Conservation (phyloP, 2,329 filamentous ascomycete genomes). For the Grosmannia serpens region DNA sequence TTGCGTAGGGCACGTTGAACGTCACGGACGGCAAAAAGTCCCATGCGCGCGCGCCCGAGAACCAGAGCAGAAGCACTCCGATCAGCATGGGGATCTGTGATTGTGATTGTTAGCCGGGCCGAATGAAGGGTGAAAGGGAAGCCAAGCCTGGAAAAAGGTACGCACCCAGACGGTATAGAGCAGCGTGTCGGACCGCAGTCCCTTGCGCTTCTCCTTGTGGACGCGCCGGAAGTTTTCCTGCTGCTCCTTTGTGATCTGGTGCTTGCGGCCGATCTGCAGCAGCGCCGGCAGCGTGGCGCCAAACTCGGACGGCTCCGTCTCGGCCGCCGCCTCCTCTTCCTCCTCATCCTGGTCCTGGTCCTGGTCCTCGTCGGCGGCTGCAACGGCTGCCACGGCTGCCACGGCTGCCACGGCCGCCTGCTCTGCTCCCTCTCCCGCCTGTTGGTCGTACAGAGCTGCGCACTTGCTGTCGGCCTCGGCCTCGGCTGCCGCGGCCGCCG, state of each 20-base stretch:
- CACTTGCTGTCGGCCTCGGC: slow-evolving; percentile 25
- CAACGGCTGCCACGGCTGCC: too few relatives aligned
- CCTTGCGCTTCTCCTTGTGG: slow-evolving; percentile 52
- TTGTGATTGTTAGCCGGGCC: neutral
- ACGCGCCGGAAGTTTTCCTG: slow-evolving; percentile 51
- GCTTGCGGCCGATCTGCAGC: slow-evolving; percentile 50
- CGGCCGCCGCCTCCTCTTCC: slow-evolving; percentile 13
- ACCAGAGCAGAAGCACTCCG: slow-evolving; percentile 12
- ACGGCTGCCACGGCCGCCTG: too few relatives aligned
- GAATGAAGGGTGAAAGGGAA: neutral
- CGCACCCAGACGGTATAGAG: slow-evolving; percentile 59
- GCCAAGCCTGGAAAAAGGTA: neutral
- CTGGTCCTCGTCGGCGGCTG: too few relatives aligned
- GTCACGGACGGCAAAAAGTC: slow-evolving; percentile 10
- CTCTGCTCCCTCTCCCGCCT: too few relatives aligned
- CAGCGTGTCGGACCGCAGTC: slow-evolving; percentile 50
- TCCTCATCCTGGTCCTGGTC: slow-evolving; percentile 20
- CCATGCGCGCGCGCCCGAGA: slow-evolving; percentile 10
- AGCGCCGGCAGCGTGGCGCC: slow-evolving; percentile 24
- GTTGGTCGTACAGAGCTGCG: slow-evolving; percentile 34
- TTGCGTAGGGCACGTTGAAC: slow-evolving; percentile 13
- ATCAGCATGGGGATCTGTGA: slow-evolving; percentile 12
- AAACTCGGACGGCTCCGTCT: neutral
- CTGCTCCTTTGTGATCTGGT: slow-evolving; percentile 53
- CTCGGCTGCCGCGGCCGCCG: neutral